phyloP scores from a whole-genome alignment of 306 rosid genomes.

The Quercus robur region DNA sequence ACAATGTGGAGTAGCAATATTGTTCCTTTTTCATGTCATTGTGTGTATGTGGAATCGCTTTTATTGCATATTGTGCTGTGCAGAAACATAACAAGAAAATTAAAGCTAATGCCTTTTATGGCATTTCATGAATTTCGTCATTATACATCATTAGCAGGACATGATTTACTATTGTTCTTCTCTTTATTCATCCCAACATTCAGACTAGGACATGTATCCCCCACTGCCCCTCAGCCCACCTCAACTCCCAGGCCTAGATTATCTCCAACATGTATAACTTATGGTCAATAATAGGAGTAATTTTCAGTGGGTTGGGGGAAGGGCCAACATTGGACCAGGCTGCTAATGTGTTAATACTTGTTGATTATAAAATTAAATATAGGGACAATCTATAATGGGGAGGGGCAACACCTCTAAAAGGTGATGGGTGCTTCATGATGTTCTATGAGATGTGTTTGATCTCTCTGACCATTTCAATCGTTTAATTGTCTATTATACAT shows the following conservation, averaged over 20 bases:
- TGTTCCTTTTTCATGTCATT: neutral
- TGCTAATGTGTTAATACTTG: neutral
- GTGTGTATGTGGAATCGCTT: neutral
- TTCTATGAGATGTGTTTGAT: neutral
- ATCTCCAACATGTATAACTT: neutral
- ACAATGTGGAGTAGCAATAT: neutral
- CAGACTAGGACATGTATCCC: too few species aligned
- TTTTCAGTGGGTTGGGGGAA: neutral
- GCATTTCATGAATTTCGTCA: too few species aligned
- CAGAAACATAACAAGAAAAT: neutral
- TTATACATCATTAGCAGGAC: too few species aligned
- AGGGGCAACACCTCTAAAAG: neutral
- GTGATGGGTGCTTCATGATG: neutral
- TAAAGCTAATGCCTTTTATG: neutral
- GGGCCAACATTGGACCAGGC: neutral
- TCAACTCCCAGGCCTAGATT: neutral
- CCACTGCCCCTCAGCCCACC: too few species aligned
- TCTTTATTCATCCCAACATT: too few species aligned
- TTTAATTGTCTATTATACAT: neutral
- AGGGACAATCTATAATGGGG: neutral
- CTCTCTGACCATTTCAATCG: neutral
- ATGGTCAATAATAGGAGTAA: neutral
- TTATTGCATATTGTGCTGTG: neutral
- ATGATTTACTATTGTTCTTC: too few species aligned
- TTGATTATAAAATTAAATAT: neutral